Conservation (phyloP, 2,329 filamentous ascomycete genomes). For the Eutypella sp. region DNA sequence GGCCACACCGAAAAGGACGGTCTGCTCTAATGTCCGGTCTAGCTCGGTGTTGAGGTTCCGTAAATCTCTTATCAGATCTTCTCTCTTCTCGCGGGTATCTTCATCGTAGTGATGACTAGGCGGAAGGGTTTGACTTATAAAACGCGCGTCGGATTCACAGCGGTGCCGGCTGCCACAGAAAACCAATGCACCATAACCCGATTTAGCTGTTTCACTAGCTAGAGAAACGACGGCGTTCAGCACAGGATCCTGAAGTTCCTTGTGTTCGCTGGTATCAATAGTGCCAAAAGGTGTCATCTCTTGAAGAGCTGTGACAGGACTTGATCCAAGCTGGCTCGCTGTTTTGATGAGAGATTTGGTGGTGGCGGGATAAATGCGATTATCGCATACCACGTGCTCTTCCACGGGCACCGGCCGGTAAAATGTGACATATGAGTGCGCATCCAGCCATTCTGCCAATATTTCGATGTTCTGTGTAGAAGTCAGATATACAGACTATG, state of each 20-base stretch:
- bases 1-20: slow-evolving; percentile 61
- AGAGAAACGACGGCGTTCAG: slow-evolving; percentile 67
- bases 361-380: slow-evolving; percentile 60
- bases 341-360: slow-evolving; percentile 55
- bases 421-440: slow-evolving; percentile 66
- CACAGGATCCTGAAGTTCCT: slow-evolving; percentile 59
- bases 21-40: slow-evolving; percentile 60
- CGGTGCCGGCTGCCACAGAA: slow-evolving; percentile 66
- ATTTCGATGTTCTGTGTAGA: slow-evolving; percentile 59
- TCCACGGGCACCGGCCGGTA: slow-evolving; percentile 73
- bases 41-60: slow-evolving; percentile 61
- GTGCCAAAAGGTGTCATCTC: slow-evolving; percentile 36
- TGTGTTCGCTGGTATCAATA: slow-evolving; percentile 53
- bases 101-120: slow-evolving; percentile 38
- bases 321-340: slow-evolving; percentile 43
- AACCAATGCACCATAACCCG: slow-evolving; percentile 66
- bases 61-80: slow-evolving; percentile 62
- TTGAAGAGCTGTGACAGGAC: slow-evolving; percentile 27
- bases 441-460: slow-evolving; percentile 65
- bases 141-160: slow-evolving; percentile 63
- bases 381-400: slow-evolving; percentile 69
- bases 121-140: slow-evolving; percentile 65
- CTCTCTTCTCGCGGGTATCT: slow-evolving; percentile 49
- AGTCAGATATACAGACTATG: slow-evolving; percentile 1
- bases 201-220: slow-evolving; percentile 61